Evolutionary conservation across 306 rosid genomes (phyloP).

Genomic region (Gillenia trifoliata): DNA sequence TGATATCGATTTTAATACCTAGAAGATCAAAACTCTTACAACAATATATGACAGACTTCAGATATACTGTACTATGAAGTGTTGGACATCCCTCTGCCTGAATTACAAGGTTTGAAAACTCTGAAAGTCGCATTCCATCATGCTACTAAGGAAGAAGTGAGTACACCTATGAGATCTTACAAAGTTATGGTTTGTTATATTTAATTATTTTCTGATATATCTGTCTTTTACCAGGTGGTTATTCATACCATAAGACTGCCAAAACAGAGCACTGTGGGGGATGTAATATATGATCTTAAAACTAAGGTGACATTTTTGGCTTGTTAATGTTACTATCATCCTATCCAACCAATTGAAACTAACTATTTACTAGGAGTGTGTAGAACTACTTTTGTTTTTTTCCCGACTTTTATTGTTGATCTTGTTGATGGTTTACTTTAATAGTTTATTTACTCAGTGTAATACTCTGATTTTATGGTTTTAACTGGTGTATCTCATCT

Average conservation of each 20-base stretch:
- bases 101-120: slow-evolving; percentile 84
- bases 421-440: not conserved
- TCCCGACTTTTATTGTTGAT: not conserved
- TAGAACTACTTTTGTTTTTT: not conserved
- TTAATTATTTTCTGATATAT: not conserved
- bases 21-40: slow-evolving; percentile 11
- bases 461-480: not conserved
- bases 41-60: slow-evolving; percentile 53
- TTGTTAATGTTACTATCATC: not conserved
- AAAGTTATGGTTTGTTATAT: not conserved
- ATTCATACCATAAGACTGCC: slow-evolving; percentile 83
- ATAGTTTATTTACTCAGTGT: not conserved
- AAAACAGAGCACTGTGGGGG: slow-evolving; percentile 86
- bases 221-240: slow-evolving; percentile 49
- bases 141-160: slow-evolving; percentile 85
- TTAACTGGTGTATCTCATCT: slow-evolving; percentile 8
- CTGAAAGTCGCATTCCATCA: slow-evolving; percentile 85
- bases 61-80: slow-evolving; percentile 84
- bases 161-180: slow-evolving; percentile 25
- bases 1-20: slow-evolving; percentile 9
- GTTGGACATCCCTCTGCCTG: slow-evolving; percentile 92
- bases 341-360: not conserved
- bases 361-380: not conserved
- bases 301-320: slow-evolving; percentile 49
- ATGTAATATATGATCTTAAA: slow-evolving; percentile 78